These are phyloP conservation scores for Calvatia gigantea DNA, from an alignment of 768 basidiomycete genomes.

Conservation along the genomic window DNA sequence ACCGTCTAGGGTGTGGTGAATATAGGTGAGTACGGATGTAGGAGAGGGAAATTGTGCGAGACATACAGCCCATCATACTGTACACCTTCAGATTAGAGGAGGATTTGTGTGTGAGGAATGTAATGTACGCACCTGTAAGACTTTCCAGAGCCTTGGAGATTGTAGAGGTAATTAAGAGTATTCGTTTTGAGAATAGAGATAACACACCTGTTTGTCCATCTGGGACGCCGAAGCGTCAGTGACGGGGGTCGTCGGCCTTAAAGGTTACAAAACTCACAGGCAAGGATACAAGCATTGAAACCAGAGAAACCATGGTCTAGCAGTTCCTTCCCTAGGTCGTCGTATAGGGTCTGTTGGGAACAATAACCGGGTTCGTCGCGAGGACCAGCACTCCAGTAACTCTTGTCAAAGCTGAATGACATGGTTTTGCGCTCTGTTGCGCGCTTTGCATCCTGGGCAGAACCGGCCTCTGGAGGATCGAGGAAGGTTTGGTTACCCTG, in stretches of 20 bases:
- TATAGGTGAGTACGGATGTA: background rate
- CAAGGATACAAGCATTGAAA: slow-evolving; percentile 98
- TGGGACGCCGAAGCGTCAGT: slow-evolving; percentile 19
- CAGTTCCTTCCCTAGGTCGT: slow-evolving; percentile 91
- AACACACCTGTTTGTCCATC: slow-evolving; percentile 81
- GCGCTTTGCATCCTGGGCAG: slow-evolving; percentile 66
- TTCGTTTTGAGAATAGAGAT: background rate
- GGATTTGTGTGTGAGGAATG: background rate
- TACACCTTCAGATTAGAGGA: slow-evolving; percentile 7
- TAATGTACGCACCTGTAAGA: slow-evolving; percentile 71
- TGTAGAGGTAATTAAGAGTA: background rate
- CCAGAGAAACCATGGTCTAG: slow-evolving; percentile 94
- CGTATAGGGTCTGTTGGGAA: slow-evolving; percentile 91
- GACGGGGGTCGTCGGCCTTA: background rate
- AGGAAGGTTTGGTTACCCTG: slow-evolving; percentile 89
- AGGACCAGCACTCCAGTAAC: slow-evolving; percentile 93
- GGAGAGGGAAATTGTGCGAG: slow-evolving; percentile 3
- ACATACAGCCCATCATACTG: slow-evolving; percentile 96
- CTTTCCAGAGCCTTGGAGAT: slow-evolving; percentile 81
- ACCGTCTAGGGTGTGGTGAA: slow-evolving; percentile 55
- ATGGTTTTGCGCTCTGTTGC: slow-evolving; percentile 89
- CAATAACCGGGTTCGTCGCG: slow-evolving; percentile 89
- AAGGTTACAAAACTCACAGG: slow-evolving; percentile 67
- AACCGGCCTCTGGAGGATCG: slow-evolving; percentile 82
- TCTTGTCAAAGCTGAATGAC: slow-evolving; percentile 94